These are phyloP conservation scores for Canariomyces notabilis DNA, from an alignment of 2,329 filamentous ascomycete genomes.

Conservation along the genomic window DNA sequence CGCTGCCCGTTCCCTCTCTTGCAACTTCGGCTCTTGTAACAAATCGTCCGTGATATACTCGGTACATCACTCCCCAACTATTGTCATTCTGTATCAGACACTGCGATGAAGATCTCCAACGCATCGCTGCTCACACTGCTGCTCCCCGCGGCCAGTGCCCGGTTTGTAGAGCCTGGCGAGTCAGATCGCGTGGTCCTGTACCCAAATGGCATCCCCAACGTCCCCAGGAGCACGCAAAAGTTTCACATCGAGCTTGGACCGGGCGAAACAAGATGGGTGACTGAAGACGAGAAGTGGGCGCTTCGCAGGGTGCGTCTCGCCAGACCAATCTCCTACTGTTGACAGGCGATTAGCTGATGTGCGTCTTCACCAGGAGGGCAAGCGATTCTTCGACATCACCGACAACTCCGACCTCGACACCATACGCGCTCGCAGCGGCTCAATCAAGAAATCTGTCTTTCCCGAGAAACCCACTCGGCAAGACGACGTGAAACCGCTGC, in stretches of 20 bases:
- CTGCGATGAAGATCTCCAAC: slow-evolving; percentile 48
- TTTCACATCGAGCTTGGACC: slow-evolving; percentile 82
- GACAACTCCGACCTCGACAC: slow-evolving; percentile 61
- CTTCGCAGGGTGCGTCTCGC: slow-evolving; percentile 63
- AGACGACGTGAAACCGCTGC: slow-evolving; percentile 60
- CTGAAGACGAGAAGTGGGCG: slow-evolving; percentile 93
- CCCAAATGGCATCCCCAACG: slow-evolving; percentile 34
- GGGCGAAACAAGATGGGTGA: slow-evolving; percentile 79
- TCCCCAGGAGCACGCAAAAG: slow-evolving; percentile 39
- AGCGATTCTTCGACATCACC: slow-evolving; percentile 94
- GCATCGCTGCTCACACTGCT: slow-evolving; percentile 51
- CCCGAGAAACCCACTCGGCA: slow-evolving; percentile 45
- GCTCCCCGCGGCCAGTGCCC: slow-evolving; percentile 50
- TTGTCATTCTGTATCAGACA: background rate
- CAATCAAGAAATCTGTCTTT: slow-evolving; percentile 48
- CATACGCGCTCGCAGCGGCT: slow-evolving; percentile 28
- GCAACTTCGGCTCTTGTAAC: too few relatives aligned
- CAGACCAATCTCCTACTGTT: background rate
- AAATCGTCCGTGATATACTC: too few relatives aligned
- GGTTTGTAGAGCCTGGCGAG: slow-evolving; percentile 52
- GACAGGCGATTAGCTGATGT: slow-evolving; percentile 14
- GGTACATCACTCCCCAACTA: background rate
- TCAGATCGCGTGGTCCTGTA: slow-evolving; percentile 46
- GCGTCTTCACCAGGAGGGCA: slow-evolving; percentile 60
- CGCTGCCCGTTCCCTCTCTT: background rate